Base-by-base conservation (phyloP, 208 protist genomes). In the Trichomonas gallinae region DNA sequence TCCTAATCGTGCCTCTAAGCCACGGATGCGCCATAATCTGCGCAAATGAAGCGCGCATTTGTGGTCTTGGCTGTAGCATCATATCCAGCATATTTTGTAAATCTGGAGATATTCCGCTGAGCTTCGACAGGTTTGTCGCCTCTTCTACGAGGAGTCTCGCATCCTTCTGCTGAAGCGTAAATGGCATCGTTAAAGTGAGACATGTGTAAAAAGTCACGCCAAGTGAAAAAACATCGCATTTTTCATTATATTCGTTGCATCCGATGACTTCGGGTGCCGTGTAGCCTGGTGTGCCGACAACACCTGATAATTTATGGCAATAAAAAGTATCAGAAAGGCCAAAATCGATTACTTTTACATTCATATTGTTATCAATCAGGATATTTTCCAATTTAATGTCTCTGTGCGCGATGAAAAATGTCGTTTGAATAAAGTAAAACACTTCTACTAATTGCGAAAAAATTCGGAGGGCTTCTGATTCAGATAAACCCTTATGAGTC, bases 321-420 rank as follows among this genome's bases (percentile, higher is more conserved):
- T 96, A 63, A 82, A 31, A 81, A 17, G 93, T 44, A 48, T 15
- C 26, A n/a, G 93, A 40, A 44, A 96, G 63, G 23, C 93, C 93
- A 82, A 96, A 96, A 81, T 96, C 93, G 23, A 49, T 96, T 0
- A 96, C 15, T 96, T 82, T 72, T 31, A 96, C 31, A 36, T 42
- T 82, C 31, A 44, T 46, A 82, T 81, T 96, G 42, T 96, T 82
- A 13, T 63, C 51, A 15, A 96, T 42, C 21, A 96, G 40, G 31
- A 96, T 49, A 26, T 96, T 96, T 96, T 96, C 93, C 38, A 81
- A 23, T 96, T 96, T 96, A 0, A 96, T 44, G n/a, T 96, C 93
- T 34, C 93, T 3, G 63, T 96, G 93, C 0, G 36, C 93, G 31
- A 72, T 23, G 72, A 96, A 96, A 96, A 81, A 49, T 0, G 21